These are phyloP conservation scores for Chaetomium fimeti DNA, from an alignment of 495 filamentous ascomycete genomes.

Conservation along the genomic window DNA sequence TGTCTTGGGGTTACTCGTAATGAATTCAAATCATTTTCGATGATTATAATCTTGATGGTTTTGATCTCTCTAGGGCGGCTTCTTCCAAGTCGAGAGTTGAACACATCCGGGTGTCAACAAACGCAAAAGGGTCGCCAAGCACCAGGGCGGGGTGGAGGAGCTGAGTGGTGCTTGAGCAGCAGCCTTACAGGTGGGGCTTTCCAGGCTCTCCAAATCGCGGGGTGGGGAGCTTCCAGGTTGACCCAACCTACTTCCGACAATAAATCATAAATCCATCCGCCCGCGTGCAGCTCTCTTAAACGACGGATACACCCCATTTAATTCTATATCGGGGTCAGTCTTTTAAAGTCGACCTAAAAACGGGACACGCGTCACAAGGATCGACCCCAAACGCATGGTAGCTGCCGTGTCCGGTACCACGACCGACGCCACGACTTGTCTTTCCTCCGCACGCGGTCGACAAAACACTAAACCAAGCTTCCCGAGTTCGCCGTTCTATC, in stretches of 20 bases:
- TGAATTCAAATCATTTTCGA: neutral
- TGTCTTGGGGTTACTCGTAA: neutral
- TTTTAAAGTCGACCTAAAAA: neutral
- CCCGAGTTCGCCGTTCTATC: neutral
- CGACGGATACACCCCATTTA: neutral
- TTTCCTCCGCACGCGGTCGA: neutral
- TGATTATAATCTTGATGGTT: no score
- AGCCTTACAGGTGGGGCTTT: constrained; percentile 12
- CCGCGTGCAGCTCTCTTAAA: neutral
- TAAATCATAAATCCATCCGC: neutral
- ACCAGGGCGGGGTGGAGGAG: neutral
- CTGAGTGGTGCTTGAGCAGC: no score
- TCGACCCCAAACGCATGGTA: neutral
- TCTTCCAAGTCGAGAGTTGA: no score
- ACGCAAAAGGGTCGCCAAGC: neutral
- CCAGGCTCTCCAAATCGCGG: constrained; percentile 23
- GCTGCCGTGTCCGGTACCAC: neutral
- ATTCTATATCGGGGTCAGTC: neutral
- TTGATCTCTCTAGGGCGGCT: no score
- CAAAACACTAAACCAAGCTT: neutral
- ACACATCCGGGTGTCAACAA: constrained; percentile 1
- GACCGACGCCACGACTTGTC: neutral
- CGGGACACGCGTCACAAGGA: neutral
- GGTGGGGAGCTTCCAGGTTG: constrained; percentile 17
- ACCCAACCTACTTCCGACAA: neutral